Base-by-base conservation (phyloP, 805 yeast species). In the Scheffersomyces spartinae region DNA sequence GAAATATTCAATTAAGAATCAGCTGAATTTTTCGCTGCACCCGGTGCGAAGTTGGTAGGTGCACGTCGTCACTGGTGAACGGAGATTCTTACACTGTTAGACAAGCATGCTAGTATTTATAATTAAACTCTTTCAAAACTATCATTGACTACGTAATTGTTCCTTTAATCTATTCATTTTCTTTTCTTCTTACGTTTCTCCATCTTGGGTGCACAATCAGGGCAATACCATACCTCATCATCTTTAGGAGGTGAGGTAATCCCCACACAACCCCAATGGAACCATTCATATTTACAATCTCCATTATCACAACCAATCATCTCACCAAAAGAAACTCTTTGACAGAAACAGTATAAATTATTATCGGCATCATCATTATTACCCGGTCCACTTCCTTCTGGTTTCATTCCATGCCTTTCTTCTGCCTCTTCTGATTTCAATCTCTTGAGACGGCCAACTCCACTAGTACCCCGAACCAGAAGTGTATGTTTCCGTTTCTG, bases 241-340 rank as follows among this genome's bases (percentile, higher is more conserved):
- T 91, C 94, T 42, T 74, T 73, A 3, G 97, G 97, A 4, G 94
- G 95, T 26, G 74, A 76, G 11, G 74, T 75, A 32, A 88, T 59
- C 1, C 94, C 94, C 21, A 88, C 95, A 60, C 98, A 91, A 29
- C 75, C 78, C 64, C 86, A 88, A 52, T 91, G 98, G 55, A 88
- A 88, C 97, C 97, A 88, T 47, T 84, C 95, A 36, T 64, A 74
- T 44, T 74, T 71, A 59, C 98, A 91, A 39, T 78, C 74, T 13
- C 78, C 79, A 35, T 84, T 81, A 47, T 88, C 98, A 54, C 98
- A 88, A 0, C 91, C 96, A 37, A 88, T 83, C 98, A 88, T 88
- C 41, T 77, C 83, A 13, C 98, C 98, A 52, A 78, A 83, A 0
- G 96, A 85, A 0, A 81, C 93, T 38, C 86, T 84, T 45, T 84